phyloP scores from a whole-genome alignment of 1,284 basidiomycete species.

The Marasmius tenuissimus region DNA sequence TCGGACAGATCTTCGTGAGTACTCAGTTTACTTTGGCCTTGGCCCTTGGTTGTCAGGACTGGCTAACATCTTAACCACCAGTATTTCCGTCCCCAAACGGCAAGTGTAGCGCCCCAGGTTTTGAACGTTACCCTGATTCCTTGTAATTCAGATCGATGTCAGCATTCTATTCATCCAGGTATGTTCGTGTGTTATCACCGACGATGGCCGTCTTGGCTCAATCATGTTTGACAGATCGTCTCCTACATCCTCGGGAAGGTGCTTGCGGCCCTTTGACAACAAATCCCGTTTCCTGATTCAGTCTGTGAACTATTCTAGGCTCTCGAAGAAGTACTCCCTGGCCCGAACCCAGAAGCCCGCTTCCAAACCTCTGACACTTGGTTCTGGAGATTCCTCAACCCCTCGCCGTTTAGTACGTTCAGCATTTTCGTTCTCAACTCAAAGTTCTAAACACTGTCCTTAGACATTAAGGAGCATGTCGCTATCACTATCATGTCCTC shows the following conservation, averaged over 20 bases:
- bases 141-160: constrained; percentile 30
- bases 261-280: background rate
- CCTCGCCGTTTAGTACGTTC: constrained; percentile 51
- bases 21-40: background rate
- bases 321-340: constrained; percentile 48
- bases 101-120: constrained; percentile 18
- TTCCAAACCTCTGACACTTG: constrained; percentile 37
- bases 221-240: constrained; percentile 31
- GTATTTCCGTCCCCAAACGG: constrained; percentile 58
- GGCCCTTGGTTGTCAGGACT: background rate
- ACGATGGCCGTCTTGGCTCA: background rate
- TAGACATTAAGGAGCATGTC: constrained; percentile 61
- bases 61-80: constrained; percentile 10
- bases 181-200: background rate
- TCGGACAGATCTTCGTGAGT: constrained; percentile 58
- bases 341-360: constrained; percentile 30
- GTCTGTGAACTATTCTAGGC: constrained; percentile 15
- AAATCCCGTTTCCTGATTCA: background rate
- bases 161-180: constrained; percentile 55
- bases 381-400: constrained; percentile 53
- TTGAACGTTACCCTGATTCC: background rate
- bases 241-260: constrained; percentile 36
- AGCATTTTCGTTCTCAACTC: background rate
- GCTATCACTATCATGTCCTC: constrained; percentile 59
- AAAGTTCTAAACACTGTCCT: background rate